Conservation (phyloP, 2,329 filamentous ascomycete genomes). For the Calonectria hawksworthii region DNA sequence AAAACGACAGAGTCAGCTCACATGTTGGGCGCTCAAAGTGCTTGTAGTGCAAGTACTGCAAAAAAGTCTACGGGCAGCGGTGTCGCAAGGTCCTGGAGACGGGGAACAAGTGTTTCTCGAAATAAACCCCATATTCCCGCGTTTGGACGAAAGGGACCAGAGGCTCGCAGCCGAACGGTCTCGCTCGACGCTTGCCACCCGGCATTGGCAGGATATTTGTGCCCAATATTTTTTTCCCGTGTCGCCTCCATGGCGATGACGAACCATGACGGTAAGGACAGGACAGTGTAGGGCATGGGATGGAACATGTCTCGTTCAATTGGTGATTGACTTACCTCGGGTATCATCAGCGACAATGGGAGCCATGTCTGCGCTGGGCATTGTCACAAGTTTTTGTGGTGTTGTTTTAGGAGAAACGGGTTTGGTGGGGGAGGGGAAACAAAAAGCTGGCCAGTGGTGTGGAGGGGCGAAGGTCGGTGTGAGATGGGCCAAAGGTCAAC, state of each 20-base stretch:
- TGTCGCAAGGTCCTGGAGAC: background rate
- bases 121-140: background rate
- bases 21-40: background rate
- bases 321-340: conserved; percentile 55
- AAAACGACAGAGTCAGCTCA: conserved; percentile 37
- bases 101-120: background rate
- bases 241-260: background rate
- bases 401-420: conserved; percentile 27
- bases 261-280: background rate
- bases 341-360: conserved; percentile 62
- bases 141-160: background rate
- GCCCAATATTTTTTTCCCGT: background rate
- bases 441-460: conserved; percentile 10
- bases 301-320: background rate
- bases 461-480: conserved; percentile 24
- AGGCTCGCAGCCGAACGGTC: background rate
- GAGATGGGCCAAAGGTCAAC: background rate
- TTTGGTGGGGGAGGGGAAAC: conserved; percentile 31
- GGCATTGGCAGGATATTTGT: conserved; percentile 13
- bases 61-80: background rate
- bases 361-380: conserved; percentile 57
- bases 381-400: conserved; percentile 35
- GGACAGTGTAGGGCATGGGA: background rate
- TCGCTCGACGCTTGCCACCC: background rate
- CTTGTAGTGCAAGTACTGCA: conserved; percentile 3